These are phyloP conservation scores for Cyclanthera cordifolia DNA, from an alignment of 306 rosid genomes.

Conservation along the genomic window DNA sequence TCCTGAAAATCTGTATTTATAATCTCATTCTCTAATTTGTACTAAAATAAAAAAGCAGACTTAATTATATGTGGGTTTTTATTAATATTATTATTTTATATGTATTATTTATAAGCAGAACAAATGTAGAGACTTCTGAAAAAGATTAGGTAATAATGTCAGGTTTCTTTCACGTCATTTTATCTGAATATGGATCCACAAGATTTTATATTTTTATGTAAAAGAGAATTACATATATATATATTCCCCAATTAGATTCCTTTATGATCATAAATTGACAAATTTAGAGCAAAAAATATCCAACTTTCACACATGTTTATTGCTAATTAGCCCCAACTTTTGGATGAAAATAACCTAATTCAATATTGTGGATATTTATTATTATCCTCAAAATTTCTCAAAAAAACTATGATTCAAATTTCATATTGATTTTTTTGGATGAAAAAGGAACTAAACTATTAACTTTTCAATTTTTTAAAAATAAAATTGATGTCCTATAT, in stretches of 20 bases:
- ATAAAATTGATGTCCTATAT: too few relatives aligned
- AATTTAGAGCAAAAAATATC: not conserved
- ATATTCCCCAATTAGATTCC: not conserved
- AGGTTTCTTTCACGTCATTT: conserved; percentile 7
- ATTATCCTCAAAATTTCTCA: too few relatives aligned
- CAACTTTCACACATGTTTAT: not conserved
- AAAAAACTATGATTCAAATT: too few relatives aligned
- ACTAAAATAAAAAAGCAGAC: too few relatives aligned
- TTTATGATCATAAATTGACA: not conserved
- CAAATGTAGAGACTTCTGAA: not conserved
- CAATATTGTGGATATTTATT: not conserved
- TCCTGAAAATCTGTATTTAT: too few relatives aligned
- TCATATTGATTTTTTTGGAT: too few relatives aligned
- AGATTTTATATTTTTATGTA: not conserved
- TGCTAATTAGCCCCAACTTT: conserved; percentile 5
- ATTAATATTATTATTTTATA: too few relatives aligned
- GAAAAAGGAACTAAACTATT: too few relatives aligned
- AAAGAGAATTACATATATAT: not conserved
- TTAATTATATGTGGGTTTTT: too few relatives aligned
- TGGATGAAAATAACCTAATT: not conserved
- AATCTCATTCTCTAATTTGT: too few relatives aligned
- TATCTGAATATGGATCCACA: not conserved
- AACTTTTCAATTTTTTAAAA: too few relatives aligned
- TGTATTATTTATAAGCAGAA: too few relatives aligned
- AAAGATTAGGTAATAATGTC: not conserved